Base-by-base conservation (phyloP, 2,329 filamentous ascomycete genomes). In the Zasmidium angulare region DNA sequence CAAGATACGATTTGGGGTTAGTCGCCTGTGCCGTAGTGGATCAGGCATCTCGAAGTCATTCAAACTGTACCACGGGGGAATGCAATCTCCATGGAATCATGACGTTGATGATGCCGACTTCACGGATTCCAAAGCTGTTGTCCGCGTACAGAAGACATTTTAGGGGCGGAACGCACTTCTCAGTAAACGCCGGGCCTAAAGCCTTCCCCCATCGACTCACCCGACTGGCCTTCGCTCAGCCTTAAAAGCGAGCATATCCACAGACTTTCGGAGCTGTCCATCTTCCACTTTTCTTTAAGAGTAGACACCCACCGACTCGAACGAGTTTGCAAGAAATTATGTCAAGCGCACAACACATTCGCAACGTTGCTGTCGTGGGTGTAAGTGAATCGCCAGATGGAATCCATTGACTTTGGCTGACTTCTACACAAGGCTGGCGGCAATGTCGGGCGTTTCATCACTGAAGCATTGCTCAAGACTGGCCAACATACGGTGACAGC, bases 401-500 rank as follows among this genome's bases (percentile, higher is more conserved):
- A 43, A 31, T 10, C 71, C 11, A 21, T 12, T 21, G n/a, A n/a
- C n/a, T n/a, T n/a, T n/a, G n/a, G n/a, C 7, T 22, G 19, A 26
- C 19, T 9, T n/a, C 10, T 22, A 49, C 19, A 6, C 19, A 20
- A 49, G 61, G 73, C 73, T 56, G 70, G 73, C 63, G 78, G 79
- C 59, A 70, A 70, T 36, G 61, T 76, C 43, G 79, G 78, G 19
- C 66, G 66, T 1, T 63, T 69, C 49, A 76, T 78, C 53, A 64
- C 73, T 43, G 62, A 71, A 6, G 73, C 73, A 12, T 71, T 83
- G 3, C 65, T 79, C 47, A 71, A 73, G 36, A 76, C 73, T 23
- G 79, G 79, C 54, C 77, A 77, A 48, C 79, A 82, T 68, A 77
- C 65, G 12, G 70, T 85, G 60, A 84, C 81, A 1, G 80, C 80